Conservation (phyloP, 192 early-diverging fungal genomes). For the Dispira simplex region DNA sequence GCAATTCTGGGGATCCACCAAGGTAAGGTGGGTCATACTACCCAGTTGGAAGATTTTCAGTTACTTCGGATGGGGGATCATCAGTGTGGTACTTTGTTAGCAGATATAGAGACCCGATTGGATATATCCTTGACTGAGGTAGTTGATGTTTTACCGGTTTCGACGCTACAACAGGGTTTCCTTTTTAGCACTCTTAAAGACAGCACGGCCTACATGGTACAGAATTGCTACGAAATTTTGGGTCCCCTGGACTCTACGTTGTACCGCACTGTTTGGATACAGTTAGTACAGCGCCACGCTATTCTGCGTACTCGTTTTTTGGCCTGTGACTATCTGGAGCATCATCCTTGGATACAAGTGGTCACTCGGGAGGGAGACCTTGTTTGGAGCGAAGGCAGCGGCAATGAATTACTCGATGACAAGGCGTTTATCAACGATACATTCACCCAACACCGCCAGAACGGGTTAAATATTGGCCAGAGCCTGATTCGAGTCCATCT, state of each 20-base stretch:
- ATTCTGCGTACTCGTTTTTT: conserved; percentile 1
- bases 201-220: conserved; percentile 6
- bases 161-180: neutral
- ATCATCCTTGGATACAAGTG: neutral
- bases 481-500: neutral
- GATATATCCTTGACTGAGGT: neutral
- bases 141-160: neutral
- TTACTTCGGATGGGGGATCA: neutral
- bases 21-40: neutral
- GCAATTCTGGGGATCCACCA: neutral
- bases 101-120: neutral
- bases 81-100: neutral
- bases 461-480: neutral
- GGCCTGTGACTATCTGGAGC: too few relatives aligned
- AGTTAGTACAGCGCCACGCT: neutral
- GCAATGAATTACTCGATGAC: neutral
- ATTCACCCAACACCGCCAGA: neutral
- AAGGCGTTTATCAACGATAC: too few relatives aligned
- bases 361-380: neutral
- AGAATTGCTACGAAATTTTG: neutral
- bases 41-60: neutral
- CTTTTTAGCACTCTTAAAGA: neutral
- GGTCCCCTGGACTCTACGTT: neutral
- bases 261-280: neutral
- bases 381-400: neutral